Conservation (phyloP, 192 early-diverging fungal genomes). For the Dimargaris cristalligena region DNA sequence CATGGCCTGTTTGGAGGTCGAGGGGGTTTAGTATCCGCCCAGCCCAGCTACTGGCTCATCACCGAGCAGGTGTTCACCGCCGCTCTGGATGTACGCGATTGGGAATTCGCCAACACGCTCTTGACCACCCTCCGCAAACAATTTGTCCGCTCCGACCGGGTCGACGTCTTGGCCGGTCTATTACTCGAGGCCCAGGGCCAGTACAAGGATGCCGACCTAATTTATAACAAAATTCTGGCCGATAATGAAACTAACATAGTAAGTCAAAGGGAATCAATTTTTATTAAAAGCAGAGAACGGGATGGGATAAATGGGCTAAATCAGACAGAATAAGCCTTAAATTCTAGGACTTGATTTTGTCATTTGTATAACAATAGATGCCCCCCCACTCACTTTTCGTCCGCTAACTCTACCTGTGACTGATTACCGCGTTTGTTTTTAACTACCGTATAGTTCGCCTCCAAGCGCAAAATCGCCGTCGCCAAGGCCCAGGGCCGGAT, state of each 20-base stretch:
- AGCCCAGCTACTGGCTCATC: slow-evolving; percentile 33
- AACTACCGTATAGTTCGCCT: slow-evolving; percentile 24
- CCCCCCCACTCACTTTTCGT: too few relatives aligned
- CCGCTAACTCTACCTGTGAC: too few relatives aligned
- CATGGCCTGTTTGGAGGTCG: too few relatives aligned
- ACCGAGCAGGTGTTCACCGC: slow-evolving; percentile 73
- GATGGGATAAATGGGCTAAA: too few relatives aligned
- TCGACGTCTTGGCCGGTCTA: slow-evolving; percentile 59
- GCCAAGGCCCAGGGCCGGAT: slow-evolving; percentile 45
- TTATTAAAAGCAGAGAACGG: too few relatives aligned
- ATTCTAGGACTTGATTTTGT: too few relatives aligned
- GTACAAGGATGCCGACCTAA: slow-evolving; percentile 39
- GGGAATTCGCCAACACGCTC: slow-evolving; percentile 39
- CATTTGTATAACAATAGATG: too few relatives aligned
- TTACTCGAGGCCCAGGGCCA: slow-evolving; percentile 60
- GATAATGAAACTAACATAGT: slow-evolving; percentile 65
- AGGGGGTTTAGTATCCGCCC: slow-evolving; percentile 17
- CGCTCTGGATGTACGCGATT: slow-evolving; percentile 60
- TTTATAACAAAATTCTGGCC: slow-evolving; percentile 60
- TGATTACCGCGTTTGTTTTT: neutral
- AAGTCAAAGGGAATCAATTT: too few relatives aligned
- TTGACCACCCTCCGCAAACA: slow-evolving; percentile 39
- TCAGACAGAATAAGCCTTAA: too few relatives aligned
- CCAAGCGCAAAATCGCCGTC: slow-evolving; percentile 64
- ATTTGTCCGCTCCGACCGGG: slow-evolving; percentile 53